Evolutionary conservation across 495 filamentous ascomycete species (phyloP).

Genomic region (Rostrohypoxylon terebratum): DNA sequence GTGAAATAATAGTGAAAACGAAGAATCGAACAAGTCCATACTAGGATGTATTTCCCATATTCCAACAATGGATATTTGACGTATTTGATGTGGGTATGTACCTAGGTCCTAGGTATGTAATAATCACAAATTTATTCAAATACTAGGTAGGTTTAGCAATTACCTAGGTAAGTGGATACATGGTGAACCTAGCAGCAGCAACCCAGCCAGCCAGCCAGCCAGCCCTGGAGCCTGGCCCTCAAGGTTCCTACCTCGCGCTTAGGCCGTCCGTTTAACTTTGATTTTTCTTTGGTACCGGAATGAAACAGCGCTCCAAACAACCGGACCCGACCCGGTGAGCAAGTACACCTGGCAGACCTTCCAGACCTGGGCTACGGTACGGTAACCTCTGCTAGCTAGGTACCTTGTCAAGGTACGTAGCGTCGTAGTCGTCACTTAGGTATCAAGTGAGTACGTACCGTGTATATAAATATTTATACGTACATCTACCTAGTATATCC

Average conservation of each 20-base stretch:
- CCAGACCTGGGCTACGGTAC: not conserved
- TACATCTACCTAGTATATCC: too few species aligned
- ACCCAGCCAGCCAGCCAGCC: too few species aligned
- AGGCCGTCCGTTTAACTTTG: slow-evolving; percentile 16
- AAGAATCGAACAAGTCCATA: not conserved
- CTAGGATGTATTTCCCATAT: not conserved
- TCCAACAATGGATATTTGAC: too few species aligned
- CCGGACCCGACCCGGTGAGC: slow-evolving; percentile 10
- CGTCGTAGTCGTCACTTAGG: too few species aligned
- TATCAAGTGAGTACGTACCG: not conserved
- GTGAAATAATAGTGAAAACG: not conserved
- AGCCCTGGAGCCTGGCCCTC: too few species aligned
- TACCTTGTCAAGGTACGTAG: too few species aligned
- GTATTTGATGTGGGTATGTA: too few species aligned
- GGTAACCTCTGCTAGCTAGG: not conserved
- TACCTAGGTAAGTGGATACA: slow-evolving; percentile 9
- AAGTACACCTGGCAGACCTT: slow-evolving; percentile 1
- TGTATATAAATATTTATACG: slow-evolving; percentile 6
- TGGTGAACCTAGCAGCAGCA: not conserved
- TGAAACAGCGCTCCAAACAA: slow-evolving; percentile 33
- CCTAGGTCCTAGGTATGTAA: not conserved
- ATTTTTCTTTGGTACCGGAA: slow-evolving; percentile 11
- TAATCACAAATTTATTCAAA: not conserved
- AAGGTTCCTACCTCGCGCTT: slow-evolving; percentile 7
- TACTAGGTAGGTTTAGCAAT: not conserved